A percentile compares a stretch with the other conserved stretches of the same genome.
These are phyloP conservation scores for Neofusicoccum laricinum DNA, from an alignment of 2,329 filamentous ascomycete genomes.

Conservation along the genomic window DNA sequence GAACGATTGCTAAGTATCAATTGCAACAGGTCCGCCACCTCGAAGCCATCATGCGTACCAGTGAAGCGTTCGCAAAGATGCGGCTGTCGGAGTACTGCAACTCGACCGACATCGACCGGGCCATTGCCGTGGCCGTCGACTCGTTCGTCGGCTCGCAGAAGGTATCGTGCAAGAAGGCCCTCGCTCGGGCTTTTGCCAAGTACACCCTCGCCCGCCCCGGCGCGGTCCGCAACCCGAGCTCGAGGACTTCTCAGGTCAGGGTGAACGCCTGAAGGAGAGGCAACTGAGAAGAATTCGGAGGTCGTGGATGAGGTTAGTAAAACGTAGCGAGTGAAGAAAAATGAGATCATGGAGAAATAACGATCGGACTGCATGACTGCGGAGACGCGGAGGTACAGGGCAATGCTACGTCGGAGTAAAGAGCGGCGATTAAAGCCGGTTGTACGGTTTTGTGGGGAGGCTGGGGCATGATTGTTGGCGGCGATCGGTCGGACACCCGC, in stretches of 20 bases:
- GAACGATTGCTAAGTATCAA: neutral
- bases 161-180: conserved; percentile 93
- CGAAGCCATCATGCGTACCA: conserved; percentile 93
- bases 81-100: conserved; percentile 94
- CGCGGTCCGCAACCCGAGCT: conserved; percentile 29
- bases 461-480: neutral
- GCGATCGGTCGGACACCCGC: neutral
- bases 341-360: neutral
- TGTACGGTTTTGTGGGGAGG: neutral
- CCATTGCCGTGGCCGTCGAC: conserved; percentile 94
- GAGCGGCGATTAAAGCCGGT: neutral
- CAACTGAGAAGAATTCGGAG: neutral
- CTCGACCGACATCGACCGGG: conserved; percentile 86
- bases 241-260: conserved; percentile 2
- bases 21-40: conserved; percentile 81
- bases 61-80: conserved; percentile 96
- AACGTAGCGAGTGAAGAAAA: neutral
- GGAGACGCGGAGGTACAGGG: neutral
- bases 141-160: conserved; percentile 96
- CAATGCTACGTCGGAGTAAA: neutral
- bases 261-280: neutral
- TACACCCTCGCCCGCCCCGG: conserved; percentile 58
- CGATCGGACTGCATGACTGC: neutral
- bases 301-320: neutral
- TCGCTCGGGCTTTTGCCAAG: conserved; percentile 93